Evolutionary conservation across 2,329 filamentous ascomycete species (phyloP).

Genomic region (Zalaria sp.): DNA sequence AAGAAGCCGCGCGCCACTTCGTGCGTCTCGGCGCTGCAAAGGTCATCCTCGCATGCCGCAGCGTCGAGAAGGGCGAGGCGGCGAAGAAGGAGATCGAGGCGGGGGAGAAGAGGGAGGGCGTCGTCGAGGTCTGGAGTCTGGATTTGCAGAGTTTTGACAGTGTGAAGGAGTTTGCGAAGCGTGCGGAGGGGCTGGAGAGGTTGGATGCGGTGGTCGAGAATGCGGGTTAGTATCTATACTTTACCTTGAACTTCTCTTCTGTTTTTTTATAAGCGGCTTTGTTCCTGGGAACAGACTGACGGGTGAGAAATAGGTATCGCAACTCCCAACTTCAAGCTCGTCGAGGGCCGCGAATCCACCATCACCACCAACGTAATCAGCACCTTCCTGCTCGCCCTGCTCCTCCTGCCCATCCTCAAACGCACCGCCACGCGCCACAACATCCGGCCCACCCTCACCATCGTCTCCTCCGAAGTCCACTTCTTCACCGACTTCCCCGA

Average conservation of each 20-base stretch:
- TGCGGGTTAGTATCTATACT: slow-evolving; percentile 10
- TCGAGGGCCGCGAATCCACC: slow-evolving; percentile 33
- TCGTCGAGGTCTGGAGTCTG: slow-evolving; percentile 32
- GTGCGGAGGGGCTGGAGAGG: slow-evolving; percentile 11
- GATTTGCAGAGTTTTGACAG: slow-evolving; percentile 27
- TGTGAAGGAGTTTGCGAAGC: slow-evolving; percentile 21
- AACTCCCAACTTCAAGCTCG: slow-evolving; percentile 15
- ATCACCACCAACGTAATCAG: slow-evolving; percentile 41
- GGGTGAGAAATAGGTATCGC: slow-evolving; percentile 18
- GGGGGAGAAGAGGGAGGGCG: slow-evolving; percentile 15
- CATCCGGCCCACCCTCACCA: slow-evolving; percentile 20
- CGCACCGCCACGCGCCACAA: slow-evolving; percentile 21
- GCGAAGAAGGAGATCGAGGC: slow-evolving; percentile 27
- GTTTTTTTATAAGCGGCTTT: not conserved
- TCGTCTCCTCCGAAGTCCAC: slow-evolving; percentile 32
- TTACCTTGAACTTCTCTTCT: not conserved
- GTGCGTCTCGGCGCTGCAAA: slow-evolving; percentile 23
- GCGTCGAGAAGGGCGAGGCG: slow-evolving; percentile 26
- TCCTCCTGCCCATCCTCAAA: slow-evolving; percentile 38
- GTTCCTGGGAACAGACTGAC: not conserved
- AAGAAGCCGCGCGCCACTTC: slow-evolving; percentile 30
- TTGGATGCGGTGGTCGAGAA: slow-evolving; percentile 14
- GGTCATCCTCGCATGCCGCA: slow-evolving; percentile 33
- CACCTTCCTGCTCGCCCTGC: slow-evolving; percentile 35
- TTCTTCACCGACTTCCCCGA: slow-evolving; percentile 23